Evolutionary conservation across 768 basidiomycete genomes (phyloP).

Genomic region (Tylopilus sp.): DNA sequence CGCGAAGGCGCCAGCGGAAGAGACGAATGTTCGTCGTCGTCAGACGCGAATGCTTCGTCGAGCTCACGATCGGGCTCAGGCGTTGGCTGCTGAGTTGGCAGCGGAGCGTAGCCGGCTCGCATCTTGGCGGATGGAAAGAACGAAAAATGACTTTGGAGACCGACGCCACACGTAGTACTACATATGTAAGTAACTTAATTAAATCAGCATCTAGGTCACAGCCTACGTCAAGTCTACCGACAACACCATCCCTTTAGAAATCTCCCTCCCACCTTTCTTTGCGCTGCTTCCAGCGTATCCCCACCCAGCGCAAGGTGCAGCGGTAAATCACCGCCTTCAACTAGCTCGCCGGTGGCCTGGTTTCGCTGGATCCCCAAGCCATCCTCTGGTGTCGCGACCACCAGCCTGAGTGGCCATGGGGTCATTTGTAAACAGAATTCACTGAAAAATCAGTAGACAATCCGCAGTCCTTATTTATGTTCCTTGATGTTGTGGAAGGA

Average conservation of each 20-base stretch:
- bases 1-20: conserved; percentile 35
- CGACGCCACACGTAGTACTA: neutral
- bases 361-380: conserved; percentile 5
- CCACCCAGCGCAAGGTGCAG: conserved; percentile 8
- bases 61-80: conserved; percentile 57
- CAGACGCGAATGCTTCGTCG: conserved; percentile 71
- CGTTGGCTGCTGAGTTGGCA: conserved; percentile 46
- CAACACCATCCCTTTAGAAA: conserved; percentile 1
- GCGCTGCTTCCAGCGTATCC: conserved; percentile 1
- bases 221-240: conserved; percentile 2
- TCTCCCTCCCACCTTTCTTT: neutral
- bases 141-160: neutral
- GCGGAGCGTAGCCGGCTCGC: conserved; percentile 50
- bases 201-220: neutral
- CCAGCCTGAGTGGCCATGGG: no score
- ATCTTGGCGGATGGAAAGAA: conserved; percentile 25
- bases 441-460: neutral
- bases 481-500: conserved; percentile 37
- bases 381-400: neutral
- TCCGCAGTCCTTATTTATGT: no score
- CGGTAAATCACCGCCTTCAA: conserved; percentile 5
- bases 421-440: conserved; percentile 5
- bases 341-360: conserved; percentile 1
- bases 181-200: no score
- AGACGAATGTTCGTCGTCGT: conserved; percentile 38